These are phyloP conservation scores for Phytophthora vignae DNA, from an alignment of 352 stramenopile species.

Conservation along the genomic window DNA sequence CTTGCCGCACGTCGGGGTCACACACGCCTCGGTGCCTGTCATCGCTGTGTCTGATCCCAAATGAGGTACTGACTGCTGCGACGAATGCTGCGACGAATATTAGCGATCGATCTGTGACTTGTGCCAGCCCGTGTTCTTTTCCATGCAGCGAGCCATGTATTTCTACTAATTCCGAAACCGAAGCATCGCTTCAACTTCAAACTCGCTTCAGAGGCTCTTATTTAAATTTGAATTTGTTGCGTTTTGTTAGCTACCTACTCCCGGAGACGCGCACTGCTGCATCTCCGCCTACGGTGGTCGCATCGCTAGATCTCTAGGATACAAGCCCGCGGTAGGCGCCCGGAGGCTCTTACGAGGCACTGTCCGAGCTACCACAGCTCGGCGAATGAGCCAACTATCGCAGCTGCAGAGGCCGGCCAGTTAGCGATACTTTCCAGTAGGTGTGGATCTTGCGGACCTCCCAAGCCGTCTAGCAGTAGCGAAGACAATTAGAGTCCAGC, in stretches of 20 bases:
- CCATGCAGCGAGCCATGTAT: conserved; percentile 14
- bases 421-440: background rate
- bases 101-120: conserved; percentile 21
- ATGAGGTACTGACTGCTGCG: conserved; percentile 6
- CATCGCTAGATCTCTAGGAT: no score
- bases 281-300: no score
- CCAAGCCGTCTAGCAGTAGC: background rate
- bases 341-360: no score
- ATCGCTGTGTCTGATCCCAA: conserved; percentile 18
- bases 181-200: background rate
- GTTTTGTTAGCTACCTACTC: no score
- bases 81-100: conserved; percentile 11
- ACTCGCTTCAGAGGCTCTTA: no score
- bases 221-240: no score
- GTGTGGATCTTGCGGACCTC: no score
- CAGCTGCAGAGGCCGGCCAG: background rate
- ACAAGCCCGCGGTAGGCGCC: no score
- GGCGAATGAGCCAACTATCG: background rate
- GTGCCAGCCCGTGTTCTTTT: conserved; percentile 4
- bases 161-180: conserved; percentile 27
- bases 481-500: background rate
- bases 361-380: background rate
- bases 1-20: conserved; percentile 83
- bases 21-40: conserved; percentile 47
- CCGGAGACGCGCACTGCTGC: no score